Percentiles rank a stretch among this genome's conserved stretches.
Conservation (phyloP, 73 alveolate genomes). For the Uronychia setigera region DNA sequence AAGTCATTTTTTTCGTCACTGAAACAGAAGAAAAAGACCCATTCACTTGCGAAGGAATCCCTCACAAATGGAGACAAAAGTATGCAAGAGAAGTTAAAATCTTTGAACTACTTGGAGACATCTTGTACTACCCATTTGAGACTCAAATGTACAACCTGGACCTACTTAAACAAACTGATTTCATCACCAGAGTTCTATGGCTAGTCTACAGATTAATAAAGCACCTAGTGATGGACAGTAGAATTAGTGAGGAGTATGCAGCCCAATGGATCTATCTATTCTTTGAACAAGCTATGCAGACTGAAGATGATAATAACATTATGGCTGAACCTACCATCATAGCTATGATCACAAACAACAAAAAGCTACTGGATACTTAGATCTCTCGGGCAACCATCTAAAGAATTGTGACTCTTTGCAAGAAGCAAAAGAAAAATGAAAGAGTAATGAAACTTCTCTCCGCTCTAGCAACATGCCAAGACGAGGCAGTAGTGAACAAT, state of each 20-base stretch:
- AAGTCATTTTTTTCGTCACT: constrained; percentile 15
- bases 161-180: not conserved
- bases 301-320: constrained; percentile 12
- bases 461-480: constrained; percentile 22
- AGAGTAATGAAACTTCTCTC: constrained; percentile 25
- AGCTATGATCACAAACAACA: constrained; percentile 38
- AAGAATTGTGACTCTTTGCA: constrained; percentile 23
- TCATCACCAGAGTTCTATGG: not conserved
- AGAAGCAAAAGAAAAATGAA: constrained; percentile 16
- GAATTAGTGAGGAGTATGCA: constrained; percentile 21
- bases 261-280: constrained; percentile 52
- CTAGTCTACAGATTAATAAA: constrained; percentile 25
- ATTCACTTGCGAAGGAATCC: constrained; percentile 35
- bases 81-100: constrained; percentile 23
- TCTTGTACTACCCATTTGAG: constrained; percentile 21
- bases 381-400: constrained; percentile 21
- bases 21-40: constrained; percentile 38
- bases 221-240: constrained; percentile 21
- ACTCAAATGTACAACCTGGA: not conserved
- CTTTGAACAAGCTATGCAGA: constrained; percentile 39
- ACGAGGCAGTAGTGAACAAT: constrained; percentile 39
- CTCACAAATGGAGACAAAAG: constrained; percentile 20
- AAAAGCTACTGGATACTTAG: constrained; percentile 39
- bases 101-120: constrained; percentile 28
- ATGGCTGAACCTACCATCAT: constrained; percentile 33